Percentiles rank a stretch among this genome's conserved stretches.
These are phyloP conservation scores for Phylloporus rhodoxanthus DNA, from an alignment of 768 basidiomycete genomes.

Conservation along the genomic window DNA sequence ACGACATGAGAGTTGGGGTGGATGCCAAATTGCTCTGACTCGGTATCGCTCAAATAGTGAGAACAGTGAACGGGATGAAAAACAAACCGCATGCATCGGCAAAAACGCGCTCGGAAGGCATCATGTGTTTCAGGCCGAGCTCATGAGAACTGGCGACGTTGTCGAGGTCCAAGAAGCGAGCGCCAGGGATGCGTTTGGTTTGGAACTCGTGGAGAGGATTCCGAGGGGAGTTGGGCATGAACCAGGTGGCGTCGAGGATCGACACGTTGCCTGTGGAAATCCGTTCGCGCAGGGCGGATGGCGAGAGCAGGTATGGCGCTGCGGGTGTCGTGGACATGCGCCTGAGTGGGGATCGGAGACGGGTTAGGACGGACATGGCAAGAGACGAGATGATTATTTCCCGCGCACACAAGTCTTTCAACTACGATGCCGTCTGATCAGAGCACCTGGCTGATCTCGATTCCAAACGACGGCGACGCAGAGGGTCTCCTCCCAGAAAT, in stretches of 20 bases:
- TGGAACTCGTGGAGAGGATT: constrained; percentile 65
- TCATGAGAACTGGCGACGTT: constrained; percentile 66
- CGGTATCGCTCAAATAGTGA: constrained; percentile 6
- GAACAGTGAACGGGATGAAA: constrained; percentile 4
- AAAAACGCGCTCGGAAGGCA: constrained; percentile 70
- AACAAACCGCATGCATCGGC: constrained; percentile 72
- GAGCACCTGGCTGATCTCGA: constrained; percentile 87
- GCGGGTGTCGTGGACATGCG: constrained; percentile 35
- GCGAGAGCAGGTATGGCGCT: constrained; percentile 49
- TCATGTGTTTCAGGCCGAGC: constrained; percentile 89
- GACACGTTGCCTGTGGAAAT: constrained; percentile 27
- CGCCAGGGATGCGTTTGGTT: constrained; percentile 59
- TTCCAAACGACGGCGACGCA: constrained; percentile 82
- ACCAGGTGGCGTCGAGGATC: constrained; percentile 81
- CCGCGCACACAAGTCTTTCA: background rate
- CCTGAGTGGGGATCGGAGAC: constrained; percentile 12
- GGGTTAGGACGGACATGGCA: constrained; percentile 2
- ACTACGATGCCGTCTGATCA: constrained; percentile 89
- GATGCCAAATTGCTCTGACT: constrained; percentile 67
- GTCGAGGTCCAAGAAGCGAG: constrained; percentile 77
- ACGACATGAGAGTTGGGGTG: constrained; percentile 71
- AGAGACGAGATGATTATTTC: constrained; percentile 7
- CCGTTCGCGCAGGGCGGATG: constrained; percentile 40
- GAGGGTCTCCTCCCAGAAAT: constrained; percentile 68
- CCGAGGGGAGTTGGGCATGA: constrained; percentile 85